phyloP scores from a whole-genome alignment of 305 asterid genomes.

The Fraxinus dipetala region DNA sequence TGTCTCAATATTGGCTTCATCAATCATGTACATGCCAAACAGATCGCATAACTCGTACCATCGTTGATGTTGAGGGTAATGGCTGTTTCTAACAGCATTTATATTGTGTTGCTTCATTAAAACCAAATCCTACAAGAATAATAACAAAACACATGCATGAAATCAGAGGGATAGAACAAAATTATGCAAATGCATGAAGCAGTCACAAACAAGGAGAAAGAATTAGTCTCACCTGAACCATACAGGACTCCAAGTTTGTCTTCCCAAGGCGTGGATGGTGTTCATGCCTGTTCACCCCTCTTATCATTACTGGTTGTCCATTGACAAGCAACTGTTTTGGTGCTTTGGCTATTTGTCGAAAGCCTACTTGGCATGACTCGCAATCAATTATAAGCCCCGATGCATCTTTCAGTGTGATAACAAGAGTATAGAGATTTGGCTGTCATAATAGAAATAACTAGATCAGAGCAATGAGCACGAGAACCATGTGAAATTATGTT shows the following conservation, averaged over 20 bases:
- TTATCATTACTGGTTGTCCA: slow-evolving; percentile 86
- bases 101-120: slow-evolving; percentile 91
- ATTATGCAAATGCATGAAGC: slow-evolving; percentile 17
- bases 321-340: slow-evolving; percentile 89
- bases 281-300: slow-evolving; percentile 98
- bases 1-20: slow-evolving; percentile 98
- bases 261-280: slow-evolving; percentile 98
- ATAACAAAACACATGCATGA: background rate
- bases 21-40: slow-evolving; percentile 98
- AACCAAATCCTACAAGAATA: slow-evolving; percentile 69
- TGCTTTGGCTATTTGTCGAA: slow-evolving; percentile 74
- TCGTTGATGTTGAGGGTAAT: slow-evolving; percentile 92
- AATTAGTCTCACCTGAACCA: slow-evolving; percentile 71
- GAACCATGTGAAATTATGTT: background rate
- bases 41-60: slow-evolving; percentile 98
- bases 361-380: slow-evolving; percentile 93
- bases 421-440: slow-evolving; percentile 94
- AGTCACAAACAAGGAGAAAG: slow-evolving; percentile 15
- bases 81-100: slow-evolving; percentile 96
- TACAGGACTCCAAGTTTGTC: slow-evolving; percentile 92
- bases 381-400: slow-evolving; percentile 75
- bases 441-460: slow-evolving; percentile 41
- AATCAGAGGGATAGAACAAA: background rate
- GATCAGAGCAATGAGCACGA: slow-evolving; percentile 23
- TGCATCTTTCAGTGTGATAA: slow-evolving; percentile 79